Evolutionary conservation across 495 filamentous ascomycete genomes (phyloP), one percentile per base, ranked within the genome.

Genomic region (Tuber brumale): DNA sequence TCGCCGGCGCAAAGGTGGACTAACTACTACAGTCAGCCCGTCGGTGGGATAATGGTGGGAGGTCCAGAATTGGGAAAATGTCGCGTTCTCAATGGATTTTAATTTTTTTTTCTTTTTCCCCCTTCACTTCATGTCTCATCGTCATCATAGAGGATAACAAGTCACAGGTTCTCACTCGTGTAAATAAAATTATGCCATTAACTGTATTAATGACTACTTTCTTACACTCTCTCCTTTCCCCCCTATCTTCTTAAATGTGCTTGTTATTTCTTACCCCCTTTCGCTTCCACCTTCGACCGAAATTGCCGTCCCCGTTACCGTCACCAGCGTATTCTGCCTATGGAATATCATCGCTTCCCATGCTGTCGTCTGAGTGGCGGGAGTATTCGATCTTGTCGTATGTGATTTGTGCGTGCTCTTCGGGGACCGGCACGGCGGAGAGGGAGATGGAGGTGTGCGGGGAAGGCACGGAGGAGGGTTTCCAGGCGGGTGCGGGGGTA

Each of bases 1-100:
- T 89, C 18, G 85, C 86, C 8, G 79, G 85, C 69, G 88, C 88
- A 18, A 89, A 87, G 72, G 85, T 89, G 48, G 88, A 89, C 79
- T 89, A 82, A 72, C 0, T 61, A 27, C 2, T 27, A 61, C n/a
- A 12, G 61, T n/a, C 42, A 75, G 31, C 57, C 7, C 27, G 4
- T 8, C 14, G 16, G 57, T 18, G 14, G 57, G 57, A 12, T 19
- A 31, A 18, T 35, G 27, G 14, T 66, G n/a, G 51, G 27, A 27
- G 14, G 57, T 66, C 51, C 10, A 7, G 27, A 14, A 3, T 66
- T 66, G 27, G 27, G 57, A 9, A 66, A 31, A 31, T 66, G 27
- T 27, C 27, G 27, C 10, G 6, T 35, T 66, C 27, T 31, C 14
- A 66, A 66, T 35, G 57, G 27, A 31, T 66, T 61, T 61, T 3